Conservation (phyloP, 129 eudicot genomes). For the Lactuca sativa region DNA sequence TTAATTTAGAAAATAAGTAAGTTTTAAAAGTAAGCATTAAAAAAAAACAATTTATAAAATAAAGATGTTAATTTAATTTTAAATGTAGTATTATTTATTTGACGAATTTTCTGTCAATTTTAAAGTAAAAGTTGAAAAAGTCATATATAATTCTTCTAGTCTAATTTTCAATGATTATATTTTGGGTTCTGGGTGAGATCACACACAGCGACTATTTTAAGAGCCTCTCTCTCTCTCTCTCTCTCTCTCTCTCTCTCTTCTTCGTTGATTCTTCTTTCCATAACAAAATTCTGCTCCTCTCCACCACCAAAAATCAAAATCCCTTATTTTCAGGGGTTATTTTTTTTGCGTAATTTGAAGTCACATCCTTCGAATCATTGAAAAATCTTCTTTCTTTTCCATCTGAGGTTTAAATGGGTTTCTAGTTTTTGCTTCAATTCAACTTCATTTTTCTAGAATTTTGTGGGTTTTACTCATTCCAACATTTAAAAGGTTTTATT, state of each 20-base stretch:
- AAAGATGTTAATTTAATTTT: no score
- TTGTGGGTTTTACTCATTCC: background rate
- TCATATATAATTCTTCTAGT: slow-evolving; percentile 4
- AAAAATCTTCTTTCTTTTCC: slow-evolving; percentile 3
- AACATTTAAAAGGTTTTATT: background rate
- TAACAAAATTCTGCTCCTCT: slow-evolving; percentile 34
- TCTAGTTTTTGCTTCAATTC: background rate
- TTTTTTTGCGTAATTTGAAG: background rate
- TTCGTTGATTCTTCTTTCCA: slow-evolving; percentile 31
- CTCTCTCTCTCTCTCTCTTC: slow-evolving; percentile 4
- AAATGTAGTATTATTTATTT: no score
- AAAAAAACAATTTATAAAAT: no score
- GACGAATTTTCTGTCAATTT: slow-evolving; percentile 1
- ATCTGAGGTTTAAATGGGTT: background rate
- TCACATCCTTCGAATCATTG: slow-evolving; percentile 26
- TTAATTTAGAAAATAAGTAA: no score
- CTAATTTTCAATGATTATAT: background rate
- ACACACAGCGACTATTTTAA: slow-evolving; percentile 19
- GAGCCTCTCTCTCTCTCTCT: slow-evolving; percentile 9
- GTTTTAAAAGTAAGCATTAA: no score
- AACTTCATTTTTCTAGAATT: slow-evolving; percentile 3
- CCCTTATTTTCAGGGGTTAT: slow-evolving; percentile 14
- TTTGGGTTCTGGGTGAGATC: slow-evolving; percentile 13
- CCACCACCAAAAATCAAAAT: slow-evolving; percentile 37
- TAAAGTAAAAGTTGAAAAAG: slow-evolving; percentile 14